Evolutionary conservation across 345 rosid genomes (phyloP).

Genomic region (Stellera chamaejasme): DNA sequence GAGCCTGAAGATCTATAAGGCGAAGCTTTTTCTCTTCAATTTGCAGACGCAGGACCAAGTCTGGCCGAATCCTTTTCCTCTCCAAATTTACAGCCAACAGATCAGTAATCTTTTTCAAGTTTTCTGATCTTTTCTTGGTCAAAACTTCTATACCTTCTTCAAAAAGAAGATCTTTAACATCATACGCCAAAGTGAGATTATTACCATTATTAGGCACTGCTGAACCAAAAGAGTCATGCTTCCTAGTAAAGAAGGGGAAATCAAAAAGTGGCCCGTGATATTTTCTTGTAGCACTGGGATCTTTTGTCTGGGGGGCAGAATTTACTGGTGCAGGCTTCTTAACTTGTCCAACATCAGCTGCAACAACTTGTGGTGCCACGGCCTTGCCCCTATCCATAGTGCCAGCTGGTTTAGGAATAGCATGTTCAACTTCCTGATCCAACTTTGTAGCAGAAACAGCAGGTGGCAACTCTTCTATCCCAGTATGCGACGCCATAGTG

Average conservation of each 20-base stretch:
- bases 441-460: constrained; percentile 44
- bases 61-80: constrained; percentile 97
- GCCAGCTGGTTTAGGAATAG: constrained; percentile 40
- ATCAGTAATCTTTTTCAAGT: constrained; percentile 75
- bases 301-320: constrained; percentile 54
- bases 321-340: constrained; percentile 59
- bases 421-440: constrained; percentile 66
- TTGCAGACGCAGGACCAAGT: constrained; percentile 94
- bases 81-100: constrained; percentile 81
- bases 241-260: constrained; percentile 97
- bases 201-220: constrained; percentile 58
- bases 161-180: constrained; percentile 82
- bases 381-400: constrained; percentile 68
- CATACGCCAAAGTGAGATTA: constrained; percentile 77
- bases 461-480: constrained; percentile 74
- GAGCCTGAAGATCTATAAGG: constrained; percentile 74
- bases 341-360: constrained; percentile 55
- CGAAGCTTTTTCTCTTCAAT: constrained; percentile 92
- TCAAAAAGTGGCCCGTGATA: constrained; percentile 98
- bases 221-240: constrained; percentile 79
- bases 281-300: constrained; percentile 70
- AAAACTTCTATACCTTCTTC: constrained; percentile 87
- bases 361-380: constrained; percentile 39
- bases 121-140: constrained; percentile 65
- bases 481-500: constrained; percentile 27